phyloP scores from a whole-genome alignment of 306 rosid species.

The Casuarina cunninghamiana region DNA sequence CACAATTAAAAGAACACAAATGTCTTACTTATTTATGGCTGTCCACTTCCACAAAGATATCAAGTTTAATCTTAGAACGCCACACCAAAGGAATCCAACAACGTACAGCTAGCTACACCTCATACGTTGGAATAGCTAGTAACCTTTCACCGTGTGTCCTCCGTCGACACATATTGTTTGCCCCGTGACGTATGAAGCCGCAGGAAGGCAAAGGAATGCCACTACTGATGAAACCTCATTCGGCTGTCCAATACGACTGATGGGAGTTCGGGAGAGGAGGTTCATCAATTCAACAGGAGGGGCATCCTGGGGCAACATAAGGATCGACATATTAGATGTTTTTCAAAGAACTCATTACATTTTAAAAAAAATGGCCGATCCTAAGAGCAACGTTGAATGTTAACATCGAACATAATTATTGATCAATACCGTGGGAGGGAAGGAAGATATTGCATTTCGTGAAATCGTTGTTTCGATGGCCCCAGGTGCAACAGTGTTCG shows the following conservation, averaged over 20 bases:
- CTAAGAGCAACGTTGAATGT: no score
- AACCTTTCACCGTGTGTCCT: constrained; percentile 44
- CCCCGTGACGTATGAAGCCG: constrained; percentile 60
- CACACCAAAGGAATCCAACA: no score
- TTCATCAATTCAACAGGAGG: not conserved
- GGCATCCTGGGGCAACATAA: not conserved
- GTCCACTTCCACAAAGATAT: no score
- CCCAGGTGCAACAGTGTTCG: constrained; percentile 61
- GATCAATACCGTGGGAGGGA: not conserved
- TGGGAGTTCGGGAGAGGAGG: constrained; percentile 26
- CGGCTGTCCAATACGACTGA: constrained; percentile 37
- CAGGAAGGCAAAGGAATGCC: constrained; percentile 64
- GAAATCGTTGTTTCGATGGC: constrained; percentile 7
- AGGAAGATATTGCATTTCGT: not conserved
- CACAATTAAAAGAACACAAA: no score
- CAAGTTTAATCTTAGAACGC: no score
- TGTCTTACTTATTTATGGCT: no score
- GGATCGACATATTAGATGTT: not conserved
- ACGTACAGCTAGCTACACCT: no score
- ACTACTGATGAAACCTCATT: constrained; percentile 54
- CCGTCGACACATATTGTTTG: constrained; percentile 54
- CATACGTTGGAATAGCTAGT: not conserved
- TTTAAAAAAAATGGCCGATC: no score
- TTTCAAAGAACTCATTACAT: no score
- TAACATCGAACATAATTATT: no score